Evolutionary conservation across 2,329 filamentous ascomycete species (phyloP).

Genomic region (Sarocladiaceae sp.): DNA sequence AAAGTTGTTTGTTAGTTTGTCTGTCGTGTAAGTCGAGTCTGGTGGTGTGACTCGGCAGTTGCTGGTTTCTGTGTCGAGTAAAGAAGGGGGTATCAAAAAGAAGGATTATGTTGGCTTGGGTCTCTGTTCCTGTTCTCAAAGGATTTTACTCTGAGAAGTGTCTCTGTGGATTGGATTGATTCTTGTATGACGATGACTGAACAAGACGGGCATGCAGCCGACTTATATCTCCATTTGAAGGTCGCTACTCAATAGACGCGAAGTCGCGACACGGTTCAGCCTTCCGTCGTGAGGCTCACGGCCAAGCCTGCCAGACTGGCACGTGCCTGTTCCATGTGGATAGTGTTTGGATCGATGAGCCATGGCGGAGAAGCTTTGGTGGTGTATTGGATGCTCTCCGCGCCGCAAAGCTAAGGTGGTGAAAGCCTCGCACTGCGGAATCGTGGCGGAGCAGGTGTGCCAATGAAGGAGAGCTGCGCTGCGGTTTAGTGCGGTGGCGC

Average conservation of each 20-base stretch:
- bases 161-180: not conserved
- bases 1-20: not conserved
- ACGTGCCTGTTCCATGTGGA: not conserved
- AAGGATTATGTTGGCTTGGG: not conserved
- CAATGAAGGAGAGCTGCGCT: no score
- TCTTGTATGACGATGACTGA: not conserved
- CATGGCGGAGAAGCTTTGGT: no score
- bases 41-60: not conserved
- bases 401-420: no score
- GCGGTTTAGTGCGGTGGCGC: no score
- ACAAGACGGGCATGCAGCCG: not conserved
- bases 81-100: not conserved
- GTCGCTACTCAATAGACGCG: not conserved
- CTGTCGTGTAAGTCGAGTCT: constrained; percentile 1
- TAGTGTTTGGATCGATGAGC: no score
- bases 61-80: not conserved
- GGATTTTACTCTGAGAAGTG: not conserved
- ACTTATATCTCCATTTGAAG: not conserved
- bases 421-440: no score
- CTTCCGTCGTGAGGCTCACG: not conserved
- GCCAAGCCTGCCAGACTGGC: not conserved
- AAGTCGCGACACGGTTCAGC: not conserved
- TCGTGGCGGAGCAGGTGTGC: no score
- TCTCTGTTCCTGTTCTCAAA: no score
- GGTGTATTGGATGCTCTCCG: no score